Evolutionary conservation across 805 yeast species (phyloP), one percentile per base, ranked within the genome.

Genomic region (Saccharomycopsis sp.): DNA sequence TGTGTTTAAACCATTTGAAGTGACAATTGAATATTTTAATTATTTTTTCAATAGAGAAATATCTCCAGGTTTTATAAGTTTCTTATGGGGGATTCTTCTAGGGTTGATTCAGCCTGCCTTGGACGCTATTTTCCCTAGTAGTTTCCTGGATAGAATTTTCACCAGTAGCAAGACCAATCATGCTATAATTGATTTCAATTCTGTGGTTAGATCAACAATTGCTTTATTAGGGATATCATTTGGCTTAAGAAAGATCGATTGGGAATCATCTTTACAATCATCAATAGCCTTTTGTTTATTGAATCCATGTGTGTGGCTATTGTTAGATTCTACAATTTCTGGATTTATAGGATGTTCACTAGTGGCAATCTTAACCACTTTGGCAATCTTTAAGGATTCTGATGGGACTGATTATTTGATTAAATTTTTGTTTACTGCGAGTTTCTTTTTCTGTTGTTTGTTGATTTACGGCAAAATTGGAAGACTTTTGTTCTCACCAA

Each of bases 161-260:
- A 40, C 38, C 13, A 14, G 36, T 6, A 27, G n/a, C 7, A 39
- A 38, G 16, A 31, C 39, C 14, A 40, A 27, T 16, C 24, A 23
- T 19, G 23, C 24, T 7, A 26, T 28, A 20, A 24, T 21, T 3
- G 49, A 42, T 23, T 42, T 45, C 24, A 23, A 41, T 5, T 14
- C 38, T 9, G 29, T 48, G 20, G 53, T 70, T 2, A 61, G 73
- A 53, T 57, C 78, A 17, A 60, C 68, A 38, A 74, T 81, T 45
- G 81, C 86, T 2, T 71, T 82, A 54, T 62, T 83, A 35, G 94
- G 94, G 2, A 73, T 84, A 28, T 71, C 79, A 3, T 83, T 78
- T 55, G 87, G 86, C 20, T 71, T 84, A 27, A 71, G 85, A 53
- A 78, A 75, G 51, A 66, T 80, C 31, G 81, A 79, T 54, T 83